phyloP scores from a whole-genome alignment of 805 yeast species.

The Candida orba region DNA sequence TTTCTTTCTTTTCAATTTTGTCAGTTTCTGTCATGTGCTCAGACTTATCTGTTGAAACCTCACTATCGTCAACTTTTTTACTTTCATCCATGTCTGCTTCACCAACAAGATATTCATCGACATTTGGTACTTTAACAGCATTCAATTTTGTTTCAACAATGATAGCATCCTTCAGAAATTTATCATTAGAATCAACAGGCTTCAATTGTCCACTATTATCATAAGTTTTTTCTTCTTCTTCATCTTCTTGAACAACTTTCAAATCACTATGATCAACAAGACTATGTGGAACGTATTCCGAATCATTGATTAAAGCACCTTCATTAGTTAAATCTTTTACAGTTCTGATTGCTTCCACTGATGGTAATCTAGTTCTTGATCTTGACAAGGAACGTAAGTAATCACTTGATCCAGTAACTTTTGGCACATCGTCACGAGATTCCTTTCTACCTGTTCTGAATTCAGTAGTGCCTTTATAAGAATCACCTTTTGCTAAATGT shows the following conservation, averaged over 20 bases:
- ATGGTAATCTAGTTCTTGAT: constrained; percentile 46
- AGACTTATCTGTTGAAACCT: too few relatives aligned
- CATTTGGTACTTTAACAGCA: too few relatives aligned
- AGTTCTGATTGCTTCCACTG: constrained; percentile 27
- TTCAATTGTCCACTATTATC: too few relatives aligned
- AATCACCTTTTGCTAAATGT: constrained; percentile 72
- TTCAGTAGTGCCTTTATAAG: constrained; percentile 54
- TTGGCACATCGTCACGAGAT: constrained; percentile 20
- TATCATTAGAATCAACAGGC: too few relatives aligned
- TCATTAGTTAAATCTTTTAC: constrained; percentile 42
- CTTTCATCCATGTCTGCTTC: too few relatives aligned
- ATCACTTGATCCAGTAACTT: constrained; percentile 27
- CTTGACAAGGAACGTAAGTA: constrained; percentile 62
- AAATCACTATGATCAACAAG: constrained; percentile 8
- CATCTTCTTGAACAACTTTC: constrained; percentile 10
- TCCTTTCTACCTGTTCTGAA: constrained; percentile 22
- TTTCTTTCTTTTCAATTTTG: too few relatives aligned
- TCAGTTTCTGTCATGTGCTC: too few relatives aligned
- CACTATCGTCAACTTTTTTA: too few relatives aligned
- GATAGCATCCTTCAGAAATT: too few relatives aligned
- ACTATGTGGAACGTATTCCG: constrained; percentile 6
- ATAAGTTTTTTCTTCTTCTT: constrained; percentile 1
- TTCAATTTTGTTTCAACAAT: too few relatives aligned
- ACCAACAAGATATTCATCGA: background rate
- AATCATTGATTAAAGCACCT: constrained; percentile 47